phyloP scores from a whole-genome alignment of 805 yeast genomes.

The Wickerhamiella slavikovae region DNA sequence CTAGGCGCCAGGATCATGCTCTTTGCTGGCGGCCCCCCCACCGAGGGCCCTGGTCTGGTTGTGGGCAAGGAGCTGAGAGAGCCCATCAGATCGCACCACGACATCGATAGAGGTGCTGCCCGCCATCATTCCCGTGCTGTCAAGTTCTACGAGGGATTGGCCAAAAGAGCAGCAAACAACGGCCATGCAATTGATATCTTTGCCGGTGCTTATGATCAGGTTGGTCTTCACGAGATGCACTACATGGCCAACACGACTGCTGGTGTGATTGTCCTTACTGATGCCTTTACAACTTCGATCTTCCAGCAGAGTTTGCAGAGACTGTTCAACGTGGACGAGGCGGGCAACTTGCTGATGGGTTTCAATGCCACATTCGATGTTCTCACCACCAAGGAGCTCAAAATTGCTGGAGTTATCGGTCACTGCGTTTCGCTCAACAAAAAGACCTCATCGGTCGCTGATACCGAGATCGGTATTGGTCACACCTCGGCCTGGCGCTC shows the following conservation, averaged over 20 bases:
- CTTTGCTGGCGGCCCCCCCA: conserved; percentile 89
- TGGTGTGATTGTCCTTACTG: conserved; percentile 71
- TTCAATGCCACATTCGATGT: conserved; percentile 79
- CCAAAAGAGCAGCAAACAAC: conserved; percentile 46
- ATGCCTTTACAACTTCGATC: conserved; percentile 85
- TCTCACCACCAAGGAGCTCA: conserved; percentile 68
- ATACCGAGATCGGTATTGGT: conserved; percentile 85
- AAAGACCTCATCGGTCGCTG: conserved; percentile 54
- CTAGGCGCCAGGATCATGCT: conserved; percentile 77
- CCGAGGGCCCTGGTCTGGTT: conserved; percentile 84
- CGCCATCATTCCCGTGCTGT: conserved; percentile 73
- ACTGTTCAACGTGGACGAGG: conserved; percentile 69
- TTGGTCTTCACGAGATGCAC: conserved; percentile 89
- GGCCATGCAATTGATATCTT: conserved; percentile 77
- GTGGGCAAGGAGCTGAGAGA: conserved; percentile 84
- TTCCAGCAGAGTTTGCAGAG: conserved; percentile 83
- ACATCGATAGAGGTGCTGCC: conserved; percentile 78
- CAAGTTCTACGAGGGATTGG: conserved; percentile 57
- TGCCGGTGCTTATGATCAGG: conserved; percentile 92
- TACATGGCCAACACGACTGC: conserved; percentile 69
- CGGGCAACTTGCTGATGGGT: conserved; percentile 72
- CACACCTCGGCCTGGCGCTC: conserved; percentile 78
- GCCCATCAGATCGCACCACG: conserved; percentile 93
- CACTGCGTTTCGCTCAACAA: conserved; percentile 57
- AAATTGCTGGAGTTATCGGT: conserved; percentile 84